Percentiles rank a stretch among this genome's conserved stretches.
phyloP scores from a whole-genome alignment of 306 rosid species.

The Medicago ruthenica region DNA sequence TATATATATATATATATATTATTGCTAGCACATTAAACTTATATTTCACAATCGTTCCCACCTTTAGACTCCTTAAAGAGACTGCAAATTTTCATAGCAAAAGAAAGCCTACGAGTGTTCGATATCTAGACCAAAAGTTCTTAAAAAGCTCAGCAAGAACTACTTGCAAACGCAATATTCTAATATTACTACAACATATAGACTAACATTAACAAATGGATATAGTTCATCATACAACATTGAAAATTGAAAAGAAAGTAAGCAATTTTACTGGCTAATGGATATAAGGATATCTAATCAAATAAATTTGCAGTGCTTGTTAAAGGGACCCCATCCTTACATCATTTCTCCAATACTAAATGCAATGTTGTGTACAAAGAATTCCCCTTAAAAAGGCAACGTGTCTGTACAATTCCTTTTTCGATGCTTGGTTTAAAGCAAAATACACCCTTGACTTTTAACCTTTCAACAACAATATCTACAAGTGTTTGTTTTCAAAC shows the following conservation, averaged over 20 bases:
- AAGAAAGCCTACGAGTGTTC: background rate
- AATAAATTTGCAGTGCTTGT: background rate
- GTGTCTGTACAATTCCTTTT: background rate
- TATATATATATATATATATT: too few species aligned
- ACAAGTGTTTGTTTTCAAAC: background rate
- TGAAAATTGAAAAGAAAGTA: background rate
- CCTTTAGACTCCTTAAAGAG: background rate
- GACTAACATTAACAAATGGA: background rate
- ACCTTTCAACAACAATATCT: background rate
- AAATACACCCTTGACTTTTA: background rate
- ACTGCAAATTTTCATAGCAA: background rate
- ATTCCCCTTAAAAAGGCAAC: background rate
- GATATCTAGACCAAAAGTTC: background rate
- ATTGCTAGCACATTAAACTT: background rate
- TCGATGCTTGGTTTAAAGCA: background rate
- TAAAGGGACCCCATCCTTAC: background rate
- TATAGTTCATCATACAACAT: background rate
- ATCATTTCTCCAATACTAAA: constrained; percentile 1
- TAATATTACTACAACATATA: background rate
- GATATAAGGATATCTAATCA: background rate
- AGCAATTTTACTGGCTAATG: background rate
- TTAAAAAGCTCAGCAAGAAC: constrained; percentile 5
- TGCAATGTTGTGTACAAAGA: background rate
- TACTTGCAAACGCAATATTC: background rate
- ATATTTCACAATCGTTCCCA: background rate